Conservation (phyloP, 2,329 filamentous ascomycete genomes). For the Nemania bipapillata region DNA sequence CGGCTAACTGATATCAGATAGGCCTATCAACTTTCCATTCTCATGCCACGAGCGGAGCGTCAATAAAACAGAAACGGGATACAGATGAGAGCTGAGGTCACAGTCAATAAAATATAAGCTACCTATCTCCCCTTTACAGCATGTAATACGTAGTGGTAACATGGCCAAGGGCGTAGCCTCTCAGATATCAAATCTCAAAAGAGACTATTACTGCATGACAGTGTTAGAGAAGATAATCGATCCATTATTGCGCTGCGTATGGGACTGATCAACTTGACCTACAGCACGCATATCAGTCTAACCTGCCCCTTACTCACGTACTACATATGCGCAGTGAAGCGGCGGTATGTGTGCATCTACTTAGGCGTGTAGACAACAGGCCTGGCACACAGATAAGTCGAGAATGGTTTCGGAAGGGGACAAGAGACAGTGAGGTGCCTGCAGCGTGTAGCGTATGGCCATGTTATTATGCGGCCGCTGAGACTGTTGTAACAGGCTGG, state of each 20-base stretch:
- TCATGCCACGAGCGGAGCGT: constrained; percentile 7
- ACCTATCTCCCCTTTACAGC: not conserved
- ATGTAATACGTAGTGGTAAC: not conserved
- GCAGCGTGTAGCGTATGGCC: constrained; percentile 10
- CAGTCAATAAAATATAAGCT: not conserved
- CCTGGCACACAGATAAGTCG: constrained; percentile 17
- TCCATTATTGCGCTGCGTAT: constrained; percentile 11
- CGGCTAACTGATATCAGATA: not conserved
- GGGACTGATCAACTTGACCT: constrained; percentile 25
- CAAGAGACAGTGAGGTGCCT: constrained; percentile 13
- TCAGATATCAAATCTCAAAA: constrained; percentile 9
- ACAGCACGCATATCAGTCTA: constrained; percentile 17
- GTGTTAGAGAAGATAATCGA: constrained; percentile 10
- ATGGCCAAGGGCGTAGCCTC: not conserved
- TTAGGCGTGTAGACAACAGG: constrained; percentile 2
- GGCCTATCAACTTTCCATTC: not conserved
- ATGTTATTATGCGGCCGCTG: constrained; percentile 37
- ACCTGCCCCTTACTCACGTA: constrained; percentile 20
- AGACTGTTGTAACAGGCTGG: constrained; percentile 15
- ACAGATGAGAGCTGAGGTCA: not conserved
- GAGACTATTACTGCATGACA: constrained; percentile 22
- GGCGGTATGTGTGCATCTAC: constrained; percentile 17
- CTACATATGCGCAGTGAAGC: constrained; percentile 24
- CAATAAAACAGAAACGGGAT: constrained; percentile 2
- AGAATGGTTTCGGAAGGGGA: constrained; percentile 24